These are phyloP conservation scores for Trypanosoma mega DNA, from an alignment of 208 protist species.

Conservation along the genomic window DNA sequence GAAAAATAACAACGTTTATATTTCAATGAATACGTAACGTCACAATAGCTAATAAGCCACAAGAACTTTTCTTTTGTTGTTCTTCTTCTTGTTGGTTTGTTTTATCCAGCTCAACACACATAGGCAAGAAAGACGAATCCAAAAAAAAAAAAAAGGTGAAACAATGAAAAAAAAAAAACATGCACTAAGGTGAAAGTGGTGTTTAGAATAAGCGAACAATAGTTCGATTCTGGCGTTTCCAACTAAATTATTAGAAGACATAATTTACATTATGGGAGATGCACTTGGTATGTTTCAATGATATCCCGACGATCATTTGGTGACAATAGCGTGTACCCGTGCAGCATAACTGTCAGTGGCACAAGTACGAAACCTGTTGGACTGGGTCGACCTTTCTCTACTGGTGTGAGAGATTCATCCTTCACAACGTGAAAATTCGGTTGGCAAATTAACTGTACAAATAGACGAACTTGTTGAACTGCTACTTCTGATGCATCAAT, in stretches of 20 bases:
- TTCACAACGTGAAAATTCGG: constrained; percentile 85
- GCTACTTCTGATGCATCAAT: constrained; percentile 41
- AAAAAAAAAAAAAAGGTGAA: no score
- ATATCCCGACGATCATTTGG: constrained; percentile 57
- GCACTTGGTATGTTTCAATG: constrained; percentile 60
- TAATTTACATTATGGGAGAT: background rate
- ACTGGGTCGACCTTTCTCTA: constrained; percentile 61
- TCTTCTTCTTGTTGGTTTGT: no score
- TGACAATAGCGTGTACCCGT: constrained; percentile 79
- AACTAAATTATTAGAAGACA: constrained; percentile 3
- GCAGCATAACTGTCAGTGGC: constrained; percentile 65
- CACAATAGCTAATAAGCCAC: no score
- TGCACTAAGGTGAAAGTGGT: background rate
- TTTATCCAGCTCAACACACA: no score
- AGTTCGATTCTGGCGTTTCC: no score
- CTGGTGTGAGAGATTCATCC: constrained; percentile 63
- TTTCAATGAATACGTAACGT: no score
- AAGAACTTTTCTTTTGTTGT: no score
- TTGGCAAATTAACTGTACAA: constrained; percentile 77
- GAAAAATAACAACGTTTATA: no score
- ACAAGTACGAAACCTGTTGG: constrained; percentile 83
- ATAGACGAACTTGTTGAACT: constrained; percentile 70
- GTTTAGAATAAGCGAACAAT: no score
- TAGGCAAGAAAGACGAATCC: no score
- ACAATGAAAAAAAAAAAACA: constrained; percentile 4